Conservation (phyloP, 208 protist genomes). For the Plasmodiophora brassicae region DNA sequence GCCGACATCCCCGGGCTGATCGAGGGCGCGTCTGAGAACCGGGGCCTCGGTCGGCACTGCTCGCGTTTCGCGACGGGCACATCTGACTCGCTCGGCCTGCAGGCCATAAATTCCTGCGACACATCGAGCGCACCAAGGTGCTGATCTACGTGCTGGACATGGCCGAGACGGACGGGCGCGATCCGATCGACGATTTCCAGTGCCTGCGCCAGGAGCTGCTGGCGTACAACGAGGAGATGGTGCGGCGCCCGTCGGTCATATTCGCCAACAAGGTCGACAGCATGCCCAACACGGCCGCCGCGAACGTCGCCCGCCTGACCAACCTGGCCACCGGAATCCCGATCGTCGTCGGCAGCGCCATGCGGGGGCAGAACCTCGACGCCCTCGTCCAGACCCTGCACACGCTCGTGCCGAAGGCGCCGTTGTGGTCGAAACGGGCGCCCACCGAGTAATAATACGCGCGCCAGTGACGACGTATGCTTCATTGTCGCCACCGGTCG, state of each 20-base stretch:
- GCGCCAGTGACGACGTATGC: no score
- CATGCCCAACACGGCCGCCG: not conserved
- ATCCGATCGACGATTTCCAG: conserved; percentile 50
- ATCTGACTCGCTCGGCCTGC: conserved; percentile 42
- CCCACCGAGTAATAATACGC: no score
- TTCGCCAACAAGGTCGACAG: conserved; percentile 64
- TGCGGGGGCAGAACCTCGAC: not conserved
- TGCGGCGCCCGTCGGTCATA: conserved; percentile 50
- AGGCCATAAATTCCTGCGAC: conserved; percentile 64
- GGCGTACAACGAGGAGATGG: conserved; percentile 46
- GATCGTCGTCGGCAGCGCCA: not conserved
- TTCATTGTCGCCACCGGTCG: not conserved
- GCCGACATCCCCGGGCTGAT: conserved; percentile 64
- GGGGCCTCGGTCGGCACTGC: not conserved
- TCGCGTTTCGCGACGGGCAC: not conserved
- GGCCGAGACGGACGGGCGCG: not conserved
- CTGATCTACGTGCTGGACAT: conserved; percentile 57
- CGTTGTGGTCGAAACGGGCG: no score
- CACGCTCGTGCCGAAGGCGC: not conserved
- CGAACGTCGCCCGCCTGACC: not conserved
- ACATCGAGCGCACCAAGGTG: conserved; percentile 64
- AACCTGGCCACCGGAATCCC: not conserved
- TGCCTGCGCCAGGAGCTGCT: conserved; percentile 49
- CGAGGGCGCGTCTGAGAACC: not conserved
- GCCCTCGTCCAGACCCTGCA: not conserved